These are phyloP conservation scores for Hypomontagnella monticulosa DNA, from an alignment of 495 filamentous ascomycete species.

Conservation along the genomic window DNA sequence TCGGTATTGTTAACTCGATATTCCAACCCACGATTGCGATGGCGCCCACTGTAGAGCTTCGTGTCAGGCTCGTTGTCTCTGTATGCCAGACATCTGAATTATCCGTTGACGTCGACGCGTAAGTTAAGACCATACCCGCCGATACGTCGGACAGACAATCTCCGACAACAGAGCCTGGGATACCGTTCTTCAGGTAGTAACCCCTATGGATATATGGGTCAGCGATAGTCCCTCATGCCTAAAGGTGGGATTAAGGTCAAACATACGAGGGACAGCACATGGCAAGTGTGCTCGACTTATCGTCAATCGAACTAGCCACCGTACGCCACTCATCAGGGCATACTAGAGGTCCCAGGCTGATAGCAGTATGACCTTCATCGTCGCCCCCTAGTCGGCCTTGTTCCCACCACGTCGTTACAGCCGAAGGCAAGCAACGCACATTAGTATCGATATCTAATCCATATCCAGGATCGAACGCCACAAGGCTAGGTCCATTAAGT, in stretches of 20 bases:
- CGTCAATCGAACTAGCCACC: constrained; percentile 12
- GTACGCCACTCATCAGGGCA: constrained; percentile 29
- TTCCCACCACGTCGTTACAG: constrained; percentile 38
- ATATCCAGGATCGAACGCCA: constrained; percentile 37
- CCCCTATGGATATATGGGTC: constrained; percentile 17
- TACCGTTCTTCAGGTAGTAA: constrained; percentile 25
- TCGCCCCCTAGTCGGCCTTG: constrained; percentile 26
- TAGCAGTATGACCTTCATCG: constrained; percentile 24
- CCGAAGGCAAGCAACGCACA: constrained; percentile 27
- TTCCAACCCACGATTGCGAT: constrained; percentile 35
- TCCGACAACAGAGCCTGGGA: constrained; percentile 26
- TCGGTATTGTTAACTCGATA: constrained; percentile 18
- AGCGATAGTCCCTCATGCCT: background rate
- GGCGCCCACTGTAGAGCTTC: constrained; percentile 25
- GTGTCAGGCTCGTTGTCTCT: constrained; percentile 18
- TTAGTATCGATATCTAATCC: constrained; percentile 31
- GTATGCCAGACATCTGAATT: constrained; percentile 20
- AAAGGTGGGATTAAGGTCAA: background rate
- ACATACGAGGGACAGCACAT: constrained; percentile 41
- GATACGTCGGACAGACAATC: constrained; percentile 32
- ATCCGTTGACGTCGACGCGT: constrained; percentile 21
- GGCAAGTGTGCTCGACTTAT: constrained; percentile 27
- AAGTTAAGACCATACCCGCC: constrained; percentile 23
- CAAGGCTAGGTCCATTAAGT: constrained; percentile 34
- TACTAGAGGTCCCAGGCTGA: constrained; percentile 29